These are phyloP conservation scores for Volvox africanus DNA, from an alignment of 139 green algal species.

Conservation along the genomic window DNA sequence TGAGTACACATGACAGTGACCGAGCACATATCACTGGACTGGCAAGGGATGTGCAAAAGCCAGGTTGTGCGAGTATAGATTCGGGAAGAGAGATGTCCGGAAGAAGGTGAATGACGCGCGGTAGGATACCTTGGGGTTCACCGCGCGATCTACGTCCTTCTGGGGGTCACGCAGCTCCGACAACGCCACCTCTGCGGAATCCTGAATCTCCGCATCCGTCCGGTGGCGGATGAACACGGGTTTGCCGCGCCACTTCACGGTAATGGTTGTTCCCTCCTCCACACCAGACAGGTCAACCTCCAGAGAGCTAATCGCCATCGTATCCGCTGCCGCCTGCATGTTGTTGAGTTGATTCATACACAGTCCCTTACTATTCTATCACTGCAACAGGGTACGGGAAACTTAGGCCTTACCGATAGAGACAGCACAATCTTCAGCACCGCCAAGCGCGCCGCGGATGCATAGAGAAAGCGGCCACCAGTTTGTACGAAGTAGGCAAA, in stretches of 20 bases:
- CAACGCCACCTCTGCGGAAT: constrained; percentile 80
- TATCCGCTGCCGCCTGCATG: constrained; percentile 88
- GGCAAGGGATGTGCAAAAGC: too few relatives aligned
- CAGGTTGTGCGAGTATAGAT: too few relatives aligned
- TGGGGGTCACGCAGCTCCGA: constrained; percentile 93
- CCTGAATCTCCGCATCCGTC: constrained; percentile 88
- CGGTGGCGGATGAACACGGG: constrained; percentile 97
- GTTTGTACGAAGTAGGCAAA: constrained; percentile 99
- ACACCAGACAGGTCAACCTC: constrained; percentile 96
- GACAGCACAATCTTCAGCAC: constrained; percentile 98
- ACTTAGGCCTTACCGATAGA: constrained; percentile 81
- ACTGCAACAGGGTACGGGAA: background rate
- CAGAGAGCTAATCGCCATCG: constrained; percentile 93
- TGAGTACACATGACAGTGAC: too few relatives aligned
- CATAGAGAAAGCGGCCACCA: constrained; percentile 98
- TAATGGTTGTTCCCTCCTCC: constrained; percentile 91
- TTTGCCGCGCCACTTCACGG: constrained; percentile 99
- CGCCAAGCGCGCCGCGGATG: constrained; percentile 91
- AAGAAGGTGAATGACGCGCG: too few relatives aligned
- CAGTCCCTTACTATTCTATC: background rate
- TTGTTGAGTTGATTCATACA: background rate
- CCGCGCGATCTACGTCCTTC: constrained; percentile 80
- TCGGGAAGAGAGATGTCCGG: background rate
- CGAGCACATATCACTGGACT: too few relatives aligned
- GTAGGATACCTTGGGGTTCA: constrained; percentile 83